phyloP scores from a whole-genome alignment of 352 stramenopile species.

The Thraustotheca clavata region DNA sequence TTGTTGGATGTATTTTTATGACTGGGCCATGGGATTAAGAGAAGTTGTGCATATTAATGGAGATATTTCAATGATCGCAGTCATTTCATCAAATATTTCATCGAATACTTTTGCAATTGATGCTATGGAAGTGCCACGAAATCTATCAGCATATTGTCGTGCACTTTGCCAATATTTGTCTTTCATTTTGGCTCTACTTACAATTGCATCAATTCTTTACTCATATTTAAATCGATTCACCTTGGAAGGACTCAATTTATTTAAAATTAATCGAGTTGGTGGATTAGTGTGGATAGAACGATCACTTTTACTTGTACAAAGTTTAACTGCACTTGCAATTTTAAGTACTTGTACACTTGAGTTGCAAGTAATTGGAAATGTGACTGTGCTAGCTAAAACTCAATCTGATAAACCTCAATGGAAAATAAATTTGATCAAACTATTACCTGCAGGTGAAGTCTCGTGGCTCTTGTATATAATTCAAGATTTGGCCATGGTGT shows the following conservation, averaged over 20 bases:
- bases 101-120: neutral
- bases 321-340: neutral
- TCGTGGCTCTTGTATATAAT: constrained; percentile 6
- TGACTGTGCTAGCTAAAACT: neutral
- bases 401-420: neutral
- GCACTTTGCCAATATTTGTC: neutral
- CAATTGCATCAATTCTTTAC: neutral
- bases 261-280: neutral
- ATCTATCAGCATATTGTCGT: neutral
- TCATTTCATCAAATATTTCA: neutral
- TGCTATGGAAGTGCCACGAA: constrained; percentile 1
- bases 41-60: constrained; percentile 5
- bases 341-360: neutral
- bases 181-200: neutral
- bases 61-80: neutral
- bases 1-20: neutral
- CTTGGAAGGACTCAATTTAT: neutral
- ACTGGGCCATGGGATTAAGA: constrained; percentile 1
- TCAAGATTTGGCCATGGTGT: neutral
- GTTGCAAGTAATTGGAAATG: neutral
- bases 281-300: constrained; percentile 2
- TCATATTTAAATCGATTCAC: neutral
- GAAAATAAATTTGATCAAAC: neutral
- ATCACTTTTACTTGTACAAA: neutral
- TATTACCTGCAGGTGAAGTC: neutral